These are phyloP conservation scores for Sarcocystis neurona DNA, from an alignment of 169 alveolate species.

Conservation along the genomic window DNA sequence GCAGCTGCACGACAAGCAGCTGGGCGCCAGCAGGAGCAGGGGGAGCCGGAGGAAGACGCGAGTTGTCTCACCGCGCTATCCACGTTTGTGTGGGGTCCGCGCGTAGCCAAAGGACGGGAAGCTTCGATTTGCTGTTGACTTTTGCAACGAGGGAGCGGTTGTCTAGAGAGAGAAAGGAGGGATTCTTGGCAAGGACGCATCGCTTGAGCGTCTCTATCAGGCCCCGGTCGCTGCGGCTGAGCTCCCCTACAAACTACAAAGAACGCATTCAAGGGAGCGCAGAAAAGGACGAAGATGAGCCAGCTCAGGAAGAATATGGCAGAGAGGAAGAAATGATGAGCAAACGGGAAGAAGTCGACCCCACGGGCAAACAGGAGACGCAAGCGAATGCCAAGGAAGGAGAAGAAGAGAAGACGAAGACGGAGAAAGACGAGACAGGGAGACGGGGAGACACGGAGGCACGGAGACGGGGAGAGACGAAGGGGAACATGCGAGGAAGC, in stretches of 20 bases:
- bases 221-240: slow-evolving; percentile 71
- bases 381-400: neutral
- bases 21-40: too few relatives aligned
- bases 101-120: slow-evolving; percentile 84
- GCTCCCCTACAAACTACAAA: slow-evolving; percentile 68
- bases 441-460: too few relatives aligned
- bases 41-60: too few relatives aligned
- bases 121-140: slow-evolving; percentile 79
- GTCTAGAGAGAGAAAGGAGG: slow-evolving; percentile 73
- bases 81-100: slow-evolving; percentile 77
- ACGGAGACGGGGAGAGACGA: too few relatives aligned
- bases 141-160: slow-evolving; percentile 85
- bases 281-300: neutral
- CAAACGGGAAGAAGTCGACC: neutral
- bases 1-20: neutral
- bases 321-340: neutral
- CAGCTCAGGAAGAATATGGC: neutral
- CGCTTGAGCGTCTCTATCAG: slow-evolving; percentile 72
- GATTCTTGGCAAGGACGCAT: slow-evolving; percentile 66
- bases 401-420: neutral
- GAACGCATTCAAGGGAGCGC: neutral
- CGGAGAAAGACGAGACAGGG: too few relatives aligned
- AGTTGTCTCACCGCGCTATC: slow-evolving; percentile 75
- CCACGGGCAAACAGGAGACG: neutral
- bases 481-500: too few relatives aligned